phyloP scores from a whole-genome alignment of 176 grass and related monocot genomes.

The Paspalum vaginatum region DNA sequence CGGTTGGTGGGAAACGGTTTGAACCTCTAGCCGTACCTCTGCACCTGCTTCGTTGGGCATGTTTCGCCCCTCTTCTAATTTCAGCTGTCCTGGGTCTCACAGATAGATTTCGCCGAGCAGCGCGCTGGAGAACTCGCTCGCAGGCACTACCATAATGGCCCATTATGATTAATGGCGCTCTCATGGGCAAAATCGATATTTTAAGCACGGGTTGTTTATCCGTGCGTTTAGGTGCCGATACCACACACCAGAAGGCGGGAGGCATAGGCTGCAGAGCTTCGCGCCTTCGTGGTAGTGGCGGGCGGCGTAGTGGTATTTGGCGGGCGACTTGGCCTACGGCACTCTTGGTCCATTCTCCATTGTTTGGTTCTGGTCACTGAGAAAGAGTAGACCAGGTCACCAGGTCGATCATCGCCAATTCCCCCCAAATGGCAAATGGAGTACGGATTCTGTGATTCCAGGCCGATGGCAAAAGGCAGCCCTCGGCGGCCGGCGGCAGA shows the following conservation, averaged over 20 bases:
- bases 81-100: background rate
- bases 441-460: background rate
- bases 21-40: slow-evolving; percentile 29
- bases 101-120: background rate
- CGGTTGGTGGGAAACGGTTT: slow-evolving; percentile 42
- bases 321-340: background rate
- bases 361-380: background rate
- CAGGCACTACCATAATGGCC: background rate
- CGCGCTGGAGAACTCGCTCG: slow-evolving; percentile 8
- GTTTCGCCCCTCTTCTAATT: background rate
- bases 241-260: no score
- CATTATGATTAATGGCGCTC: background rate
- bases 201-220: background rate
- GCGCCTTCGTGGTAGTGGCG: background rate
- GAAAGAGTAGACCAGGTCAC: background rate
- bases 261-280: no score
- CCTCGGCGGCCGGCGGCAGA: no score
- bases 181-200: background rate
- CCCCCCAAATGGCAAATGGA: background rate
- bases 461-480: no score
- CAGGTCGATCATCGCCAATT: slow-evolving; percentile 6
- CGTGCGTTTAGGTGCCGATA: background rate
- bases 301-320: background rate
- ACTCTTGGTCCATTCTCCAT: background rate
- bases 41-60: slow-evolving; percentile 21